Evolutionary conservation across 2,329 filamentous ascomycete genomes (phyloP), one percentile per base, ranked within the genome.

Genomic region (Fonsecaea multimorphosa): DNA sequence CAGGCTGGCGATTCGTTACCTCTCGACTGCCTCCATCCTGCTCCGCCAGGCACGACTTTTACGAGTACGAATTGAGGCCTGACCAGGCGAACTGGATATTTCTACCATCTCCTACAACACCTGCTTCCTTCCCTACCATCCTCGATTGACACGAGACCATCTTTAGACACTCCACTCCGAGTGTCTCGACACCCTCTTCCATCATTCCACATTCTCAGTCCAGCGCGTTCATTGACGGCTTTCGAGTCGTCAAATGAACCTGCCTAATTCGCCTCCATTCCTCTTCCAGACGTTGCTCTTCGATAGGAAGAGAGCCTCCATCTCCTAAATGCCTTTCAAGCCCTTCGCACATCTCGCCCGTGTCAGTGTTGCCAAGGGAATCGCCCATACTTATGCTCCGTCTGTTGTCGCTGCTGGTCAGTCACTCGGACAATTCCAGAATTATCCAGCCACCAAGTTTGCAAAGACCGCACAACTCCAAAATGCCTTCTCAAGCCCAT

Each of bases 301-400:
- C 83, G 74, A 81, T 79, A 79, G 87, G 89, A 88, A 88, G 86
- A 86, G 85, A 81, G 14, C n/a, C 82, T 81, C 81, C 78, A 83
- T 86, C 79, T 87, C 86, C 91, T 97, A 96, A 96, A 98, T 97
- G 94, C 83, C 85, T 73, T 84, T 87, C 78, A 90, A 90, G 81
- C 82, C 83, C 74, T 88, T 89, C 75, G 86, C 87, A 76, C 85
- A 88, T 84, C 91, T 98, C 85, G 92, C 96, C 88, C 94, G 95
- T 85, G 91, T 94, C 86, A 93, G 92, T 90, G 91, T 97, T 82
- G 89, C 92, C 77, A 98, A 98, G 84, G 93, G 93, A 76, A 91
- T 98, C 80, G 94, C 92, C 79, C 92, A 98, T 87, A 94, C 94
- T 82, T 98, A 97, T 86, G 93, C 93, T 74, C 94, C 98, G 80